A percentile compares a stretch with the other conserved stretches of the same genome.
These are phyloP conservation scores for Oxytropis ochrocephala DNA, from an alignment of 306 rosid species.

Conservation along the genomic window DNA sequence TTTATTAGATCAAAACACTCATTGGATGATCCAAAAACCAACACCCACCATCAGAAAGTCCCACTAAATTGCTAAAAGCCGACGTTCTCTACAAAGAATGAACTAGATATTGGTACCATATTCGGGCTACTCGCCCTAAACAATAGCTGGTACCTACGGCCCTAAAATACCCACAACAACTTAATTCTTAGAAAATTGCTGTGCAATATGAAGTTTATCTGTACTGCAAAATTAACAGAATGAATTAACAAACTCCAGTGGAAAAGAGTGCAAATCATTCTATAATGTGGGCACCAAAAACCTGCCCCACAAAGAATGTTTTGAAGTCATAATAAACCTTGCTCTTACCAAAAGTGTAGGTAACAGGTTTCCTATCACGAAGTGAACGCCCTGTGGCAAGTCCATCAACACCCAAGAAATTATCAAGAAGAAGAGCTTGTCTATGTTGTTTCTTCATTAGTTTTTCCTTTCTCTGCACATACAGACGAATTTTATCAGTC, in stretches of 20 bases:
- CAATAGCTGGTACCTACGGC: neutral
- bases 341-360: constrained; percentile 85
- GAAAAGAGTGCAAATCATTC: constrained; percentile 5
- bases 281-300: neutral
- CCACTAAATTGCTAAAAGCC: neutral
- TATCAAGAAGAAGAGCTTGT: constrained; percentile 94
- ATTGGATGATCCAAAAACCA: neutral
- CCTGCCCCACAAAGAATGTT: neutral
- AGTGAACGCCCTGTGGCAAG: constrained; percentile 92
- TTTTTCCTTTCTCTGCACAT: constrained; percentile 77
- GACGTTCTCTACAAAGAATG: neutral
- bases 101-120: neutral
- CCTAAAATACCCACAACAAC: neutral
- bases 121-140: neutral
- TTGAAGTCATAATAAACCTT: neutral
- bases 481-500: constrained; percentile 4
- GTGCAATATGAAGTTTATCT: neutral
- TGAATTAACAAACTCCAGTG: neutral
- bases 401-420: constrained; percentile 62
- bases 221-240: neutral
- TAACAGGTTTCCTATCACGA: constrained; percentile 90
- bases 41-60: neutral
- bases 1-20: constrained; percentile 1
- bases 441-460: constrained; percentile 88
- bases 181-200: neutral